Evolutionary conservation across 768 basidiomycete species (phyloP).

Genomic region (Lyophyllum shimeji): DNA sequence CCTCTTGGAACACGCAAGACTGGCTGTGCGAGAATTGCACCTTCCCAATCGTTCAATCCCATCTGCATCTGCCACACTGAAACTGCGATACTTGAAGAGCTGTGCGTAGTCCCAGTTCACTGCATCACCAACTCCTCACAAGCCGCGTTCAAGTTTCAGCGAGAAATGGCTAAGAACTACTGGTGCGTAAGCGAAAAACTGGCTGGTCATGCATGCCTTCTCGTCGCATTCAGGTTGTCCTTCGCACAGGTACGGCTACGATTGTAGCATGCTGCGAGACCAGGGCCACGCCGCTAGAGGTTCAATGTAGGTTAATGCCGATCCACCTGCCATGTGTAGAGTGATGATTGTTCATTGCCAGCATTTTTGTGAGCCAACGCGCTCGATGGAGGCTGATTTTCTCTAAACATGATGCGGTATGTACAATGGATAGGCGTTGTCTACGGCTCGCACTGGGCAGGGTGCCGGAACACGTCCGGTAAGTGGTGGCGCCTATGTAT

Average conservation of each 20-base stretch:
- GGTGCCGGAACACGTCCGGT: no score
- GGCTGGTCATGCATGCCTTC: not conserved
- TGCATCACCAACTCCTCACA: conserved; percentile 5
- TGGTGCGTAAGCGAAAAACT: conserved; percentile 18
- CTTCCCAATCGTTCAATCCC: conserved; percentile 17
- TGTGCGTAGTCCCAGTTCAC: no score
- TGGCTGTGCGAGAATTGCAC: conserved; percentile 31
- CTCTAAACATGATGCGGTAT: no score
- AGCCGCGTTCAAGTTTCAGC: conserved; percentile 4
- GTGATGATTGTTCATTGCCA: not conserved
- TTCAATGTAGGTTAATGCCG: conserved; percentile 22
- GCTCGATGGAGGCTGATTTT: not conserved
- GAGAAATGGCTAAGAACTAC: conserved; percentile 21
- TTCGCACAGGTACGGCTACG: conserved; percentile 30
- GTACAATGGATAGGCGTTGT: no score
- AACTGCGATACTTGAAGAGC: conserved; percentile 10
- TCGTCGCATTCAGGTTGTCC: no score
- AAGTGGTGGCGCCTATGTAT: no score
- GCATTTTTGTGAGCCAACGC: conserved; percentile 22
- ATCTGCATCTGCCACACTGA: conserved; percentile 24
- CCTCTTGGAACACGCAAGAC: conserved; percentile 25
- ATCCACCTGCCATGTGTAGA: not conserved
- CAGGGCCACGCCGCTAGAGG: conserved; percentile 21
- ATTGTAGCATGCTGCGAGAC: conserved; percentile 27
- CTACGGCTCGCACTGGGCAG: no score